Evolutionary conservation across 352 stramenopile species (phyloP), one percentile per base, ranked within the genome.

Genomic region (Globisporangium splendens): DNA sequence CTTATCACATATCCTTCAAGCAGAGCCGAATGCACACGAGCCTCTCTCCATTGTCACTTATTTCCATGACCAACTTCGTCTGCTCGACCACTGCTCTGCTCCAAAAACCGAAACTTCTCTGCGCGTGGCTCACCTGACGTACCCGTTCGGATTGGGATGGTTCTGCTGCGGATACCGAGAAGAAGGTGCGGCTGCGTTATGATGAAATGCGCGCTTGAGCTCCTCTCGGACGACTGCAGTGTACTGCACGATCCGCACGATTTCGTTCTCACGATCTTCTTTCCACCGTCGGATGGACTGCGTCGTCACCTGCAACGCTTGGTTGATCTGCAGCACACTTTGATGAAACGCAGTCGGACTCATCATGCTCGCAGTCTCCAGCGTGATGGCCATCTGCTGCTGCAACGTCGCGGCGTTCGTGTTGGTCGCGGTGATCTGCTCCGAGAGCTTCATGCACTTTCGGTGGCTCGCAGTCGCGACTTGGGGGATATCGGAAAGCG

Each of bases 241-340:
- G 65, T 88, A 93, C 63, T 93, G 83, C 44, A 93, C 80, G 39
- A 93, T 77, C 0, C 79, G 75, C 24, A 91, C 69, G 20, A 91
- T 76, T 57, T 89, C 80, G 28, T 73, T 71, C n/a, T 89, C 71
- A 15, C 80, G 75, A 35, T 77, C 69, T n/a, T 83, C 70, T 42
- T 81, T 75, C 12, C 73, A 69, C 11, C 66, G 53, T 24, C 50
- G 54, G 18, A 86, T 77, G 3, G 44, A 66, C 43, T 75, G 63
- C 22, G 88, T 70, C 7, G 78, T 63, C 35, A 61, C 42, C 21
- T 83, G 66, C n/a, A 93, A 84, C 6, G 63, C 62, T 4, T 59
- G 33, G 48, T 75, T 89, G 44, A 80, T 69, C 1, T 51, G 48
- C 38, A 59, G 75, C 24, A 91, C 82, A 0, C 59, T 59, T 20